These are phyloP conservation scores for Ilyonectria destructans DNA, from an alignment of 2,329 filamentous ascomycete genomes.

Conservation along the genomic window DNA sequence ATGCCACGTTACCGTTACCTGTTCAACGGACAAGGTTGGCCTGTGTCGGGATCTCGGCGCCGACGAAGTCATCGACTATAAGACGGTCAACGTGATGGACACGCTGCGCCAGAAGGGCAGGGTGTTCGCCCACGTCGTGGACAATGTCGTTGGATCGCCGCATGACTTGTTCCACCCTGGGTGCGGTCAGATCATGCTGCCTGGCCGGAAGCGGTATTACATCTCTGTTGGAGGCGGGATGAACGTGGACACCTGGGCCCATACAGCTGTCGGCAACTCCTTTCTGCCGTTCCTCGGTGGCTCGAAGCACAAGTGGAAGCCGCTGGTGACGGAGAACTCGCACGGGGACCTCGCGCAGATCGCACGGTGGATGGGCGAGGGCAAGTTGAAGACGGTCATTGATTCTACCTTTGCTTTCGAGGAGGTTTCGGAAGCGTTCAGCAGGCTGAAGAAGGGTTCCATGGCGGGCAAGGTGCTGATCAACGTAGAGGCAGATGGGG, in stretches of 20 bases:
- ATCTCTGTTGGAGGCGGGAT: background rate
- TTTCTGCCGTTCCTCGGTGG: conserved; percentile 57
- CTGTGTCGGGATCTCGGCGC: conserved; percentile 74
- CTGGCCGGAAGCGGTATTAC: background rate
- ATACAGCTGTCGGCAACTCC: conserved; percentile 56
- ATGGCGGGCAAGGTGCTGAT: conserved; percentile 74
- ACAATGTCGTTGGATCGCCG: conserved; percentile 67
- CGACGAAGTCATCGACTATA: conserved; percentile 77
- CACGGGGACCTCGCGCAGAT: conserved; percentile 66
- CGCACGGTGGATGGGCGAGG: conserved; percentile 70
- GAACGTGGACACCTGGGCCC: conserved; percentile 9
- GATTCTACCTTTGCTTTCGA: conserved; percentile 71
- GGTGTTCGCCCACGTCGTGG: conserved; percentile 68
- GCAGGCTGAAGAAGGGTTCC: conserved; percentile 72
- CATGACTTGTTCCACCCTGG: background rate
- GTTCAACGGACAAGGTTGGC: conserved; percentile 72
- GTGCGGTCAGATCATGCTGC: background rate
- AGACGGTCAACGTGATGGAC: conserved; percentile 63
- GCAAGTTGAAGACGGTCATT: conserved; percentile 70
- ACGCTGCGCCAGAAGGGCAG: conserved; percentile 63
- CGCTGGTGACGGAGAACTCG: conserved; percentile 57
- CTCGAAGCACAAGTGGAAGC: conserved; percentile 58
- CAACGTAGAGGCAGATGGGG: conserved; percentile 25
- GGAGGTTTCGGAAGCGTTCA: conserved; percentile 70
- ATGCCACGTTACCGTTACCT: conserved; percentile 73